A percentile compares a stretch with the other conserved stretches of the same genome.
Conservation (phyloP, 306 rosid species). For the Lablab purpureus region DNA sequence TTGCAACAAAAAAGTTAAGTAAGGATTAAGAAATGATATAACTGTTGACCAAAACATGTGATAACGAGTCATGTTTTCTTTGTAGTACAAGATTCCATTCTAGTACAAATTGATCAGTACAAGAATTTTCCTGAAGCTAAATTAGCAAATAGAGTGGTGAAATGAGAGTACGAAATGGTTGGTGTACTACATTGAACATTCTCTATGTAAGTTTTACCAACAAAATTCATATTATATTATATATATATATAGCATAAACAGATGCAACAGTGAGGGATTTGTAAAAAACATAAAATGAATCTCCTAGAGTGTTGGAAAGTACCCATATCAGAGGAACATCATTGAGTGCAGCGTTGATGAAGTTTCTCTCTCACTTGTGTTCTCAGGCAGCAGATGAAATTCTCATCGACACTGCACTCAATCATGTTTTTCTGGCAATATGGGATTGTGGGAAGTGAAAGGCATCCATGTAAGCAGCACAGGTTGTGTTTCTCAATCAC, state of each 20-base stretch:
- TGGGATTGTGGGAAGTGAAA: conserved; percentile 33
- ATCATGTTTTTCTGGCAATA: conserved; percentile 58
- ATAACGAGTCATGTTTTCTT: not conserved
- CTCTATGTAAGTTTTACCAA: not conserved
- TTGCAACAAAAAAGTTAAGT: not conserved
- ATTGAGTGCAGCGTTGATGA: conserved; percentile 98
- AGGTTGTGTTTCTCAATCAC: conserved; percentile 31
- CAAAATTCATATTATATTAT: not conserved
- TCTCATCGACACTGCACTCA: conserved; percentile 66
- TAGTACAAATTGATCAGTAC: conserved; percentile 41
- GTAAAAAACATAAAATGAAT: not conserved
- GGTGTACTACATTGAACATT: conserved; percentile 39
- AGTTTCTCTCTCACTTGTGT: not conserved
- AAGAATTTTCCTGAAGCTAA: conserved; percentile 1
- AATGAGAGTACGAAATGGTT: conserved; percentile 36
- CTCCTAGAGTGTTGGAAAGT: conserved; percentile 24
- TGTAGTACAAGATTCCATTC: conserved; percentile 24
- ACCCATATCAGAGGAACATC: conserved; percentile 67
- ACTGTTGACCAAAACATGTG: not conserved
- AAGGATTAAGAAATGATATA: not conserved
- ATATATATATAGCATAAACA: not conserved
- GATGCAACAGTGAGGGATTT: not conserved
- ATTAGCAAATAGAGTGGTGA: not conserved
- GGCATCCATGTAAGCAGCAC: not conserved
- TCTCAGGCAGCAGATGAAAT: not conserved